Evolutionary conservation across 176 grass and related monocot genomes (phyloP).

Genomic region (Carex myosuroides): DNA sequence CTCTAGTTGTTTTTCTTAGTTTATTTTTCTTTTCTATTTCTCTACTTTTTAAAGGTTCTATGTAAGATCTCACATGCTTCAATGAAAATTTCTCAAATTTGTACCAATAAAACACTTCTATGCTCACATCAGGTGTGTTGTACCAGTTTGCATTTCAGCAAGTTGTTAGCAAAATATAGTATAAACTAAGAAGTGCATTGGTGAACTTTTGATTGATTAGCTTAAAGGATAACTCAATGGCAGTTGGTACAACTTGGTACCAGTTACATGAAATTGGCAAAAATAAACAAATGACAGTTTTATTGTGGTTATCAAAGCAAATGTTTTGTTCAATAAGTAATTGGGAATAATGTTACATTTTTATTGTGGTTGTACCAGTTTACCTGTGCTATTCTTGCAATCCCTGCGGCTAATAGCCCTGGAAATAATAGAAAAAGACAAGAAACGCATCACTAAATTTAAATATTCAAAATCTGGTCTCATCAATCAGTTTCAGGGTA

Average conservation of each 20-base stretch:
- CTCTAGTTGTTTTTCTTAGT: neutral
- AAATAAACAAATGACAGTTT: neutral
- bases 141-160: neutral
- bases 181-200: neutral
- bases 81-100: neutral
- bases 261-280: neutral
- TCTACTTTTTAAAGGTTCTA: neutral
- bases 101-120: neutral
- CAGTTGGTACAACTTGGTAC: neutral
- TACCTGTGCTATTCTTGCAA: neutral
- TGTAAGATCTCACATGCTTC: neutral
- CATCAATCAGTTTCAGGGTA: neutral
- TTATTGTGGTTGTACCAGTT: neutral
- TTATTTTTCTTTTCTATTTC: neutral
- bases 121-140: neutral
- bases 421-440: neutral
- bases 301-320: neutral
- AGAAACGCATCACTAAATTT: neutral
- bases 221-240: neutral
- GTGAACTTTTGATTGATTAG: neutral
- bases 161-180: neutral
- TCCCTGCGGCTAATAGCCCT: neutral
- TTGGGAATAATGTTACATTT: neutral
- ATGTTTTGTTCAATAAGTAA: neutral
- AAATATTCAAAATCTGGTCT: constrained; percentile 4